Conservation (phyloP, 1,139 yeast genomes). For the Debaryomycetaceae sp. region DNA sequence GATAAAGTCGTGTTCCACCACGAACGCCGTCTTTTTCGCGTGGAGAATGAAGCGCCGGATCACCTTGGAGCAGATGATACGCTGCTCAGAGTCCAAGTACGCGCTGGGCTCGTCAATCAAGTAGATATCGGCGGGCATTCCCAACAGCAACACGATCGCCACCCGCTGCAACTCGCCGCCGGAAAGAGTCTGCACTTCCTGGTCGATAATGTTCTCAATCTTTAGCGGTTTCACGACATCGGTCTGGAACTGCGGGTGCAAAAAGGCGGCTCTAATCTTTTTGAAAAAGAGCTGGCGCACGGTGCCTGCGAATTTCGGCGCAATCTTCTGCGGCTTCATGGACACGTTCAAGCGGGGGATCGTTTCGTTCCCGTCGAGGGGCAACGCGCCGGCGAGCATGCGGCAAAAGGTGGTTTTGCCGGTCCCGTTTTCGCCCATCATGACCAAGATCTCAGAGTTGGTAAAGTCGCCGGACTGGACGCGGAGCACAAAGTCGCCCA, state of each 20-base stretch:
- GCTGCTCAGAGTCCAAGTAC: constrained; percentile 96
- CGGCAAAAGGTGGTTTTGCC: constrained; percentile 98
- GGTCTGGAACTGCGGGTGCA: constrained; percentile 95
- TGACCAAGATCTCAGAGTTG: constrained; percentile 91
- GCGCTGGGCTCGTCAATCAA: constrained; percentile 98
- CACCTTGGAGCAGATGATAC: constrained; percentile 97
- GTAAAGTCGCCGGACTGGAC: constrained; percentile 86
- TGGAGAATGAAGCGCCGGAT: constrained; percentile 94
- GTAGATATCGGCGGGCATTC: constrained; percentile 91
- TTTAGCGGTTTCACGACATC: constrained; percentile 94
- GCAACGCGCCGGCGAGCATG: constrained; percentile 82
- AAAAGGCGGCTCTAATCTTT: constrained; percentile 87
- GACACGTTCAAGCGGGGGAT: constrained; percentile 86
- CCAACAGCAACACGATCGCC: constrained; percentile 89
- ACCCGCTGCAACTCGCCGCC: constrained; percentile 99
- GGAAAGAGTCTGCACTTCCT: constrained; percentile 92
- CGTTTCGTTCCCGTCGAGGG: constrained; percentile 68
- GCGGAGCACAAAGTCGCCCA: constrained; percentile 84
- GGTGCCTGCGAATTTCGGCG: constrained; percentile 97
- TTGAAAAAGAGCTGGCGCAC: constrained; percentile 95
- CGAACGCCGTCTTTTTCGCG: constrained; percentile 93
- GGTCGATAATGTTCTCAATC: constrained; percentile 90
- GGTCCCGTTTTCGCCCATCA: constrained; percentile 99
- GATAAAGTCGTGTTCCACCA: constrained; percentile 99
- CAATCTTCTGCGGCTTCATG: constrained; percentile 98